A percentile compares a stretch with the other conserved stretches of the same genome.
phyloP scores from a whole-genome alignment of 2,329 filamentous ascomycete species.

The Fusarium proliferatum region DNA sequence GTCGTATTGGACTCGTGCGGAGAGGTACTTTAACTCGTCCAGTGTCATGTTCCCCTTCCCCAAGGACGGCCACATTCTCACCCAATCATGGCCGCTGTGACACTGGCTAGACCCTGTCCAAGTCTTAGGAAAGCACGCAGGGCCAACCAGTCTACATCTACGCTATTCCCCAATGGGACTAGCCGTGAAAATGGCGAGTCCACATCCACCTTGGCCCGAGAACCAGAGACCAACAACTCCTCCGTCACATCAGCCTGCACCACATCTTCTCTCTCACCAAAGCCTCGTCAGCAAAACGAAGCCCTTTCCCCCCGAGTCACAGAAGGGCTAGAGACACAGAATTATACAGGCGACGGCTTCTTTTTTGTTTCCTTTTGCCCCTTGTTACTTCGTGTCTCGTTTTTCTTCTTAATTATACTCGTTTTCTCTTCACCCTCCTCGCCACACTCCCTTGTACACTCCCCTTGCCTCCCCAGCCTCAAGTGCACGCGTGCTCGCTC shows the following conservation, averaged over 20 bases:
- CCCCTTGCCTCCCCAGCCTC: constrained; percentile 29
- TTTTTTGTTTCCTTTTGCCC: background rate
- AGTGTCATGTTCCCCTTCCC: constrained; percentile 34
- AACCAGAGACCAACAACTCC: constrained; percentile 35
- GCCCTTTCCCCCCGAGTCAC: background rate
- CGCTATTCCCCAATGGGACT: background rate
- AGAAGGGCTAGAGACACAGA: constrained; percentile 17
- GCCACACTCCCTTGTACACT: constrained; percentile 32
- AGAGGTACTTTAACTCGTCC: constrained; percentile 19
- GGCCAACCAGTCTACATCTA: background rate
- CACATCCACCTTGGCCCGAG: constrained; percentile 27
- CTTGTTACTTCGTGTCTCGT: background rate
- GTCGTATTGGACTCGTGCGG: constrained; percentile 9
- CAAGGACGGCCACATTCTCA: background rate
- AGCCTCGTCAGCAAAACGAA: constrained; percentile 38
- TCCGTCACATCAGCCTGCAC: constrained; percentile 42
- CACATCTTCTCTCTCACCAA: constrained; percentile 40
- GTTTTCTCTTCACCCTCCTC: background rate
- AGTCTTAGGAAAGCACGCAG: constrained; percentile 1
- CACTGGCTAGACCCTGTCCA: constrained; percentile 22
- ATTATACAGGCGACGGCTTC: background rate
- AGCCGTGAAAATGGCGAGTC: constrained; percentile 5
- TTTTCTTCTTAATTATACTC: constrained; percentile 8
- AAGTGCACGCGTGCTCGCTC: constrained; percentile 23
- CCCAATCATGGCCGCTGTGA: constrained; percentile 4